A percentile compares a stretch with the other conserved stretches of the same genome.
Evolutionary conservation across 164 flowering plant genomes (phyloP).

Genomic region (Annona squamosa): DNA sequence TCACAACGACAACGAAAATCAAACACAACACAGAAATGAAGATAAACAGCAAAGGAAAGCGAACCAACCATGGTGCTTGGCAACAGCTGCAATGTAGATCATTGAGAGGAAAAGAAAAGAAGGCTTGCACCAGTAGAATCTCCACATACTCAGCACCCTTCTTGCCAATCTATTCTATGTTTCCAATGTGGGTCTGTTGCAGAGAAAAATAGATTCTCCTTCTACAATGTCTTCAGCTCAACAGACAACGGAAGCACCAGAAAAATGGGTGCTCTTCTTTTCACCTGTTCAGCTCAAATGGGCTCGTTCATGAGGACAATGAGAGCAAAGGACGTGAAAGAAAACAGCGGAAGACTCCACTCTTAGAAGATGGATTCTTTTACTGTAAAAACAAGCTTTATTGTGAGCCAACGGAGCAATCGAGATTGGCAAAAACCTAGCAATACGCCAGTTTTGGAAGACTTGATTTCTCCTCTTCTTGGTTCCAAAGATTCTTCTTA

Average conservation of each 20-base stretch:
- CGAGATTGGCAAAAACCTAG: too few relatives aligned
- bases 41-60: neutral
- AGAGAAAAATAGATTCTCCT: neutral
- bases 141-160: neutral
- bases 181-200: neutral
- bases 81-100: neutral
- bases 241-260: neutral
- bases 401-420: too few relatives aligned
- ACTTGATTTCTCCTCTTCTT: too few relatives aligned
- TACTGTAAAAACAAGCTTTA: too few relatives aligned
- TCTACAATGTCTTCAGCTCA: neutral
- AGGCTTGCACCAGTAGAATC: neutral
- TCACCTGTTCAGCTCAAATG: neutral
- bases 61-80: conserved; percentile 5
- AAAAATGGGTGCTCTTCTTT: conserved; percentile 2
- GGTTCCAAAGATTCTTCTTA: too few relatives aligned
- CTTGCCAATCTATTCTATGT: neutral
- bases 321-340: neutral
- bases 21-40: neutral
- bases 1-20: neutral
- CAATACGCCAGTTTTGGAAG: too few relatives aligned
- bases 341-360: neutral
- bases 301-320: neutral
- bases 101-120: conserved; percentile 3
- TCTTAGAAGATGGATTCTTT: neutral